Base-by-base conservation (phyloP, 106 monocot species). In the Alisma plantagoaquatica region DNA sequence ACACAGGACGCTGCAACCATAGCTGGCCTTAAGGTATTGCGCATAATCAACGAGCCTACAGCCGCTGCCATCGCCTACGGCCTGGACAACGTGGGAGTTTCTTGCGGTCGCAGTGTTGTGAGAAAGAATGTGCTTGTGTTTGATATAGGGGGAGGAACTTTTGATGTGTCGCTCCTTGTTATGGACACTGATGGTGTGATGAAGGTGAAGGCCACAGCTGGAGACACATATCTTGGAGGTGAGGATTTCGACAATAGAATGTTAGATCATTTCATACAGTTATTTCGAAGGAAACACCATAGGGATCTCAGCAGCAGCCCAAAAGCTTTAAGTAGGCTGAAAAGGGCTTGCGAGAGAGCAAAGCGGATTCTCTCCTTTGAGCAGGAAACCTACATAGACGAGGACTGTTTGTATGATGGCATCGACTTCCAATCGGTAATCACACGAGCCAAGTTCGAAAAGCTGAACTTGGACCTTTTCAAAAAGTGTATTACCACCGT, bases 401-500 rank as follows among this genome's bases (percentile, higher is more conserved):
- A 49, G 0, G 49, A 62, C 24, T 48, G 45, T 35, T 23, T 62
- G 10, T 62, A 15, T 49, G 62, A 48, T 12, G 62, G 62, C 10
- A 38, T 62, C 23, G 62, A 62, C 50, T 62, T 62, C 49, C 6
- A 38, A 14, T 29, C 49, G 23, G 26, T 27, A 23, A 43, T 58
- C 38, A 58, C 57, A 7, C 19, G 57, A 3, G 57, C 57, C 22
- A 23, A 43, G 16, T 58, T 58, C 57, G 57, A 58, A 23, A 43
- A 58, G 35, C 57, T 58, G 22, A 58, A 58, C 42, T 49, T 49
- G 62, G 80, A 81, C 43, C 43, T 81, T 3, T 77, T 83, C 46
- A 53, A 68, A 44, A 77, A 74, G 53, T 77, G 82, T 48, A 83
- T 83, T 65, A 70, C 69, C 41, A 67, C 68, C 8, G 73, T 83